Evolutionary conservation across 306 rosid genomes (phyloP), one percentile per base, ranked within the genome.

Genomic region (Cucurbita ficifolia): DNA sequence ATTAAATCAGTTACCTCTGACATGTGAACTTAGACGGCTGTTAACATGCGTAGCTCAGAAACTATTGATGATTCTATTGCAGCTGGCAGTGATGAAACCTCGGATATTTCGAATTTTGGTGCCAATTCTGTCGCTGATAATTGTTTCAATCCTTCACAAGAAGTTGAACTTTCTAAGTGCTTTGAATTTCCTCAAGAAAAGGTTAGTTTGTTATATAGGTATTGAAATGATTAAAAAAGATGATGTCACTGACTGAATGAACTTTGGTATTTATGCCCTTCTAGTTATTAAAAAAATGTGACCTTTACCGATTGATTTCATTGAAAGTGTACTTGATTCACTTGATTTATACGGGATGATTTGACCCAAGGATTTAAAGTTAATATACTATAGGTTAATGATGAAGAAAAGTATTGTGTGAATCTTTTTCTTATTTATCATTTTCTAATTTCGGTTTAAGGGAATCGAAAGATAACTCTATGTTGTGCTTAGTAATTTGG

Each of bases 141-240:
- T 43, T 60, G 82, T 63, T 43, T 59, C 6, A 77, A 76, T 77
- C 79, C 81, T 81, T 71, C 69, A 29, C 82, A 77, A 59, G 82
- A 80, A 72, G 72, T 46, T 60, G 80, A 29, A 29, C 33, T 29
- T 29, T 29, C 33, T 29, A 29, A 2, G 33, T 29, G 33, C 33
- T 29, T 29, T 29, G 33, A 76, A 60, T 69, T 82, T 60, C 58
- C 78, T 75, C 57, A 35, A 52, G 83, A 80, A 76, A 78, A 42
- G 86, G 96, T 88, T 80, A 69, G 43, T 78, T 48, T 69, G 21
- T 50, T 22, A 51, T 74, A 52, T 82, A 57, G 8, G 8, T 73
- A 50, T 39, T 57, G 67, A 22, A 48, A 35, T 35, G 43, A 57
- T 57, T 18, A 24, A 48, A 45, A 45, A 45, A 74, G 19, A 19